Evolutionary conservation across 78 protist genomes (phyloP), one percentile per base, ranked within the genome.

Genomic region (Protostelium mycophagum): DNA sequence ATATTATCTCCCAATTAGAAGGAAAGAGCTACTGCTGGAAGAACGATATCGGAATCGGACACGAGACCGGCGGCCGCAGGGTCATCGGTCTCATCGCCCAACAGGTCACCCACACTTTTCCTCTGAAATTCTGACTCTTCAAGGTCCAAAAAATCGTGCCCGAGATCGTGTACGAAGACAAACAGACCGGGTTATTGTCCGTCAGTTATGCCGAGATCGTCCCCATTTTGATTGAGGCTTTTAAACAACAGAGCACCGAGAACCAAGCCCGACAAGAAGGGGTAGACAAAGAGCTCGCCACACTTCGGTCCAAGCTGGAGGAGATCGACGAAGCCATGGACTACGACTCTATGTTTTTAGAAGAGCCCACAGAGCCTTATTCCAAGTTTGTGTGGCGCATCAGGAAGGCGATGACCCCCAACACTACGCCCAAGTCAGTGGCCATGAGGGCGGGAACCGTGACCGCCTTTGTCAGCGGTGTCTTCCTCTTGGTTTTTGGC

Each of bases 71-170:
- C 5, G 86, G 86, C 5, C 36, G 86, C 36, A 85, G 37, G 16
- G 86, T 85, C 37, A 85, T 85, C 16, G 86, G 86, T 25, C 37
- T 85, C 63, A 85, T 85, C 37, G 86, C 86, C 36, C 86, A 85
- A 16, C 63, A 85, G 37, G 86, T 85, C 29, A 35, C 5, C 35
- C 16, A 16, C 5, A 51, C 31, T 25, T 5, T 5, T 25, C 5
- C 31, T 51, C 73, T 25, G 31, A 16, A 51, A n/a, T n/a, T n/a
- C 73, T 51, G 73, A 51, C 31, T 25, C 31, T 5, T 25, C 31
- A 25, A 51, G 73, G 73, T 51, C 73, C 73, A 51, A 16, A 51
- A 51, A 16, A 16, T 85, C 29, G 63, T 85, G 5, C 86, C 86
- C 37, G 86, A 85, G 36, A 36, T 85, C 86, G 86, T 85, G 35